Conservation (phyloP, 208 protist genomes). For the Leishmania gerbilli region DNA sequence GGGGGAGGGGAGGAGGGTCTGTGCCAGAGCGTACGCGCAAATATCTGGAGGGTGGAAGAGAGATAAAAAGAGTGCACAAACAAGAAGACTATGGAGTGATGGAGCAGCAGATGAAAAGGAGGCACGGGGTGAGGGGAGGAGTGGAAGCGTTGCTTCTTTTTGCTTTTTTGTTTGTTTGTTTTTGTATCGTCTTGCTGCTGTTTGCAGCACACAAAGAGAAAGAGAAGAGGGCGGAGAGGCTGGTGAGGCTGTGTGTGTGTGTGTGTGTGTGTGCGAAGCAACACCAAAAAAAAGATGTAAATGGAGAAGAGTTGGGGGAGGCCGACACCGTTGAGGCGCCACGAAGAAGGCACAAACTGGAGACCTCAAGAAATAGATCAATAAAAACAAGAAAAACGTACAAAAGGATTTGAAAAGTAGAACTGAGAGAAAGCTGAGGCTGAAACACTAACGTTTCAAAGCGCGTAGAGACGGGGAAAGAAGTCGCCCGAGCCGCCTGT, state of each 20-base stretch:
- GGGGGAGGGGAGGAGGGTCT: neutral
- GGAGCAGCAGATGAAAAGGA: neutral
- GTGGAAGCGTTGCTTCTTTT: neutral
- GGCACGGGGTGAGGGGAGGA: neutral
- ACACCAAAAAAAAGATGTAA: no score
- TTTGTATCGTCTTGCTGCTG: neutral
- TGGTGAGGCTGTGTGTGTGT: neutral
- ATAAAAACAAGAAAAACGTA: neutral
- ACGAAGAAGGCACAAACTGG: neutral
- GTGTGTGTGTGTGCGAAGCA: no score
- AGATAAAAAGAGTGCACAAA: no score
- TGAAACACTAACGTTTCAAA: neutral
- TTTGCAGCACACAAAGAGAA: neutral
- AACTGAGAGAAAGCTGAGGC: neutral
- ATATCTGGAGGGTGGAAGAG: no score
- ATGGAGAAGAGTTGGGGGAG: neutral
- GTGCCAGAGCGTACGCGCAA: no score
- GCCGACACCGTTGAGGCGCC: neutral
- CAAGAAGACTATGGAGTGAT: neutral
- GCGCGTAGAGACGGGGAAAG: neutral
- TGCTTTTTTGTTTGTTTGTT: neutral
- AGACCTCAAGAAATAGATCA: neutral
- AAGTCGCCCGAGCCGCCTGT: neutral
- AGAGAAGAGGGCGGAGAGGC: neutral
- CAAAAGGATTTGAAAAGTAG: neutral